Percentiles rank a stretch among this genome's conserved stretches.
Conservation (phyloP, 176 grass and related monocot species). For the Triticum timopheevii region DNA sequence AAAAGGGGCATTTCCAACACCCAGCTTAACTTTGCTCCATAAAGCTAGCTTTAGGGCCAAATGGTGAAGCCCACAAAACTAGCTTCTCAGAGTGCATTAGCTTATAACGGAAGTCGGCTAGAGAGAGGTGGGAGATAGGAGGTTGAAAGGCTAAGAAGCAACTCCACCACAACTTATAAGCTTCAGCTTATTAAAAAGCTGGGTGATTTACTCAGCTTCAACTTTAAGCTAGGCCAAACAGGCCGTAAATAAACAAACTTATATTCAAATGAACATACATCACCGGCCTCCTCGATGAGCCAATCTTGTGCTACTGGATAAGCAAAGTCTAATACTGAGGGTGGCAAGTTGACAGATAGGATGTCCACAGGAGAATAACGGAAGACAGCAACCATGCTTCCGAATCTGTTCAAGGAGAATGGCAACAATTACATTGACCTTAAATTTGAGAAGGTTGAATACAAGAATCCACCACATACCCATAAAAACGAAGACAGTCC, state of each 20-base stretch:
- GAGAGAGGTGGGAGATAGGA: background rate
- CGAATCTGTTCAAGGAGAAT: conserved; percentile 57
- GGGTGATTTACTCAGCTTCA: background rate
- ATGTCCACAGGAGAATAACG: conserved; percentile 90
- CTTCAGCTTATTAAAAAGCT: background rate
- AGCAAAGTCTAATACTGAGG: conserved; percentile 73
- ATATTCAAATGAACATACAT: conserved; percentile 58
- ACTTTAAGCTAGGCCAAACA: conserved; percentile 12
- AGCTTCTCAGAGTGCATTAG: background rate
- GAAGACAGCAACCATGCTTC: conserved; percentile 96
- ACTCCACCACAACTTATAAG: background rate
- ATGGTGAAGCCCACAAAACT: background rate
- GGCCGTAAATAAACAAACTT: background rate
- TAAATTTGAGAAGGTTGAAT: conserved; percentile 17
- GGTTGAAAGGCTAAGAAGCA: background rate
- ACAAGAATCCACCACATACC: conserved; percentile 50
- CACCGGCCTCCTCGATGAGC: conserved; percentile 68
- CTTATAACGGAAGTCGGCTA: background rate
- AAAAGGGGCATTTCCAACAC: conserved; percentile 4
- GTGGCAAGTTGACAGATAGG: conserved; percentile 85
- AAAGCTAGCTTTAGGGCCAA: conserved; percentile 14
- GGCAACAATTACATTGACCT: conserved; percentile 23
- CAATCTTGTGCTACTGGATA: conserved; percentile 55
- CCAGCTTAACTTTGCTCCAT: background rate
- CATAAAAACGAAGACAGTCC: conserved; percentile 97